Conservation (phyloP, 768 basidiomycete species). For the Russula emetica region DNA sequence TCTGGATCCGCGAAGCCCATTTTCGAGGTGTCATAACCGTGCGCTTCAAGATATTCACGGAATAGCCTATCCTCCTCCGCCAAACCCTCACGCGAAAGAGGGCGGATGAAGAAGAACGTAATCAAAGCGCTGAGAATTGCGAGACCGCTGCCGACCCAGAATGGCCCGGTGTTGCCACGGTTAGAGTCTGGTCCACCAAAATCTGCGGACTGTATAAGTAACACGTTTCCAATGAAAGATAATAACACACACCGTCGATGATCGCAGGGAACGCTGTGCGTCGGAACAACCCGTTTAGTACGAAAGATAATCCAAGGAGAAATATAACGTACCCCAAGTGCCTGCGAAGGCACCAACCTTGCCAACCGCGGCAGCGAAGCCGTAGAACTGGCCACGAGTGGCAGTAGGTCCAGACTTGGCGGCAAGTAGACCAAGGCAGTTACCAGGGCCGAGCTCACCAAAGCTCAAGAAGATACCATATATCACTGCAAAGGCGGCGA, state of each 20-base stretch:
- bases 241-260: constrained; percentile 45
- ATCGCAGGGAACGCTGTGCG: constrained; percentile 59
- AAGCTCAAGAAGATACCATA: constrained; percentile 90
- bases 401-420: constrained; percentile 84
- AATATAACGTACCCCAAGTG: constrained; percentile 58
- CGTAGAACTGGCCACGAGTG: constrained; percentile 82
- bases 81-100: constrained; percentile 77
- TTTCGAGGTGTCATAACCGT: constrained; percentile 73
- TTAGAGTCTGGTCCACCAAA: constrained; percentile 53
- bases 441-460: constrained; percentile 87
- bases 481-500: constrained; percentile 78
- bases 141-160: constrained; percentile 83
- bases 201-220: constrained; percentile 36
- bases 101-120: constrained; percentile 67
- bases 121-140: constrained; percentile 74
- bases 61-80: constrained; percentile 70
- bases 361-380: constrained; percentile 78
- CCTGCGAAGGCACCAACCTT: constrained; percentile 83
- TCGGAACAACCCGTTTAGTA: constrained; percentile 5
- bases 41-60: constrained; percentile 71
- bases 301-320: not conserved
- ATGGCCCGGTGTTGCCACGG: constrained; percentile 76
- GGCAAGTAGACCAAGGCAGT: constrained; percentile 80
- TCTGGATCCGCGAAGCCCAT: constrained; percentile 54
- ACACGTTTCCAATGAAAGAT: constrained; percentile 1